Percentiles rank a stretch among this genome's conserved stretches.
Evolutionary conservation across 805 yeast genomes (phyloP).

Genomic region (Blastobotrys mokoenaii): DNA sequence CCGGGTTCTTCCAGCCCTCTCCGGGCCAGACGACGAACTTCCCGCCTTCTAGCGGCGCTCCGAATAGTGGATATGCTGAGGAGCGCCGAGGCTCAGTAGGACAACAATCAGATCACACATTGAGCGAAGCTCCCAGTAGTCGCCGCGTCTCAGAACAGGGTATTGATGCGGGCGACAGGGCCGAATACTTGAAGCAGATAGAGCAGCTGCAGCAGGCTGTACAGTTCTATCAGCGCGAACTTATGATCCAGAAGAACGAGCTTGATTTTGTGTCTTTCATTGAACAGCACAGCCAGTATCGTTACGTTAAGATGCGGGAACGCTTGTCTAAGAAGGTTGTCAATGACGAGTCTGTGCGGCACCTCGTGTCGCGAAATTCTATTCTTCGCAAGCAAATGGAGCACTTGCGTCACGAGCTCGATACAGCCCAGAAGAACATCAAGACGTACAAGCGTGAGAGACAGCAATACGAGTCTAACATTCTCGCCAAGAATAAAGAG

Average conservation of each 20-base stretch:
- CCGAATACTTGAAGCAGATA: background rate
- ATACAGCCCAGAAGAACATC: slow-evolving; percentile 25
- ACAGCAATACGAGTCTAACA: slow-evolving; percentile 29
- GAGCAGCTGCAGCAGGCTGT: slow-evolving; percentile 9
- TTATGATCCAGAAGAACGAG: slow-evolving; percentile 50
- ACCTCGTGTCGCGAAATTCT: slow-evolving; percentile 21
- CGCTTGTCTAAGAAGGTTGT: slow-evolving; percentile 24
- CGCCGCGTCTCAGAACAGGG: background rate
- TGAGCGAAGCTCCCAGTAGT: background rate
- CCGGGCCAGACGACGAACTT: background rate
- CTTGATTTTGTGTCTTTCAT: slow-evolving; percentile 50
- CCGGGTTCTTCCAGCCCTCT: slow-evolving; percentile 3
- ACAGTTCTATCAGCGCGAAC: slow-evolving; percentile 49
- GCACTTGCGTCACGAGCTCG: slow-evolving; percentile 24
- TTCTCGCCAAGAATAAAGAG: slow-evolving; percentile 27
- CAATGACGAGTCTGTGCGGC: slow-evolving; percentile 23
- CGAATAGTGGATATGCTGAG: no score
- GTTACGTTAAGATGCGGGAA: slow-evolving; percentile 29
- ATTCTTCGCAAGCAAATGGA: slow-evolving; percentile 14
- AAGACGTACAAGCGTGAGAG: slow-evolving; percentile 28
- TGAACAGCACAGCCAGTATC: slow-evolving; percentile 38
- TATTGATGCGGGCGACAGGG: background rate
- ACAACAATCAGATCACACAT: background rate
- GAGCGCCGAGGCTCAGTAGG: background rate
- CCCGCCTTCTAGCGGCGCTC: no score